Evolutionary conservation across 2,329 filamentous ascomycete species (phyloP).

Genomic region (Sporothrix sp.): DNA sequence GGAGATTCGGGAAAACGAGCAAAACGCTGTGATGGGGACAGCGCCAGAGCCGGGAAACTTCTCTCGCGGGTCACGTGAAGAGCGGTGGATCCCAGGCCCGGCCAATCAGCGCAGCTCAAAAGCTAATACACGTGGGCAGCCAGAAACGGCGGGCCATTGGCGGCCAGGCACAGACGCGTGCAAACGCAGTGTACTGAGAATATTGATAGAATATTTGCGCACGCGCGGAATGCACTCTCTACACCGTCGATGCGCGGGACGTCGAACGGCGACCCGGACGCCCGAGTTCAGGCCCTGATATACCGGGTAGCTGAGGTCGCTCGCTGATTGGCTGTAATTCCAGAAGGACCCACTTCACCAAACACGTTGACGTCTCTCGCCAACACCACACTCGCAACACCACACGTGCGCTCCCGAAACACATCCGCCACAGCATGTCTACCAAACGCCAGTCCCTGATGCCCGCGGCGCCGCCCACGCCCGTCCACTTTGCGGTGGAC

Average conservation of each 20-base stretch:
- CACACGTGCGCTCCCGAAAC: conserved; percentile 2
- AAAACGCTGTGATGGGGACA: conserved; percentile 13
- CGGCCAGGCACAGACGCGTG: too few relatives aligned
- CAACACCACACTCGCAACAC: too few relatives aligned
- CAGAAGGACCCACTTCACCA: not conserved
- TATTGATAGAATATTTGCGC: too few relatives aligned
- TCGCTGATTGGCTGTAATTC: conserved; percentile 1
- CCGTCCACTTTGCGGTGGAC: conserved; percentile 41
- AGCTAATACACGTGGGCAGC: conserved; percentile 17
- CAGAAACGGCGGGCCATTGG: not conserved
- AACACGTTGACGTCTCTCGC: too few relatives aligned
- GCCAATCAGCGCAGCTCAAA: conserved; percentile 16
- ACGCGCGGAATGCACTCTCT: too few relatives aligned
- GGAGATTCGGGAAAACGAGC: conserved; percentile 15
- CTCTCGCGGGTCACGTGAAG: conserved; percentile 14
- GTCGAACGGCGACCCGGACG: too few relatives aligned
- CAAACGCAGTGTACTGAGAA: not conserved
- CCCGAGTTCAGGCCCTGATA: too few relatives aligned
- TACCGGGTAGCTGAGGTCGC: too few relatives aligned
- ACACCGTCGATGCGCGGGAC: too few relatives aligned
- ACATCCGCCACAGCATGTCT: too few relatives aligned
- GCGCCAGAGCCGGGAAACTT: conserved; percentile 11
- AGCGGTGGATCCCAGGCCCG: not conserved
- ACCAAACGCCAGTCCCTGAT: conserved; percentile 44
- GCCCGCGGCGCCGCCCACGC: conserved; percentile 42